Base-by-base conservation (phyloP, 768 basidiomycete species). In the Hygrophoropsis aurantiaca region DNA sequence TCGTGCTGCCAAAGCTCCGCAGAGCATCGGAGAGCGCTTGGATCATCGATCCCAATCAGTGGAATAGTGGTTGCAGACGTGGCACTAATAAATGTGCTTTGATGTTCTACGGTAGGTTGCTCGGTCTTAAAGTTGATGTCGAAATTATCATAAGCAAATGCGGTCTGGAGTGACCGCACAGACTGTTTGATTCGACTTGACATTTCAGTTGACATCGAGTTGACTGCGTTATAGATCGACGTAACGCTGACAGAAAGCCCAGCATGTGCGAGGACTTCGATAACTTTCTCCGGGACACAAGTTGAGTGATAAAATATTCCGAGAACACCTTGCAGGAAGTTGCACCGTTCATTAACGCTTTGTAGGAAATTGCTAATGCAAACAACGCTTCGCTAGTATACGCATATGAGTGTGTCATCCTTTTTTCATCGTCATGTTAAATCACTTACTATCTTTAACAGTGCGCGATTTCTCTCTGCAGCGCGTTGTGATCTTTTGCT, bases 121-220 rank as follows among this genome's bases (percentile, higher is more conserved):
- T 53, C 16, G 10, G 55, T 44, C 35, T 68, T 63, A 6, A 74
- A 46, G 20, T 69, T 56, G 7, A 74, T 58, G 45, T 78, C 72
- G 24, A 75, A 62, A 46, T 78, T 78, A 50, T 78, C 69, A 27
- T 70, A 76, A 5, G 68, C 70, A 57, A 61, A 69, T 4, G 47
- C 40, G 0, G 57, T n/a, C n/a, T n/a, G n/a, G n/a, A n/a, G n/a
- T n/a, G n/a, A n/a, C n/a, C n/a, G n/a, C n/a, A n/a, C n/a, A n/a
- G n/a, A n/a, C n/a, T n/a, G n/a, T n/a, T n/a, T n/a, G n/a, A n/a
- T n/a, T n/a, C n/a, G n/a, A n/a, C n/a, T n/a, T n/a, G n/a, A n/a
- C n/a, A n/a, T n/a, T n/a, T n/a, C n/a, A n/a, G n/a, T n/a, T n/a
- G 58, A 57, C 10, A 65, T 44, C 4, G 39, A 48, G 9, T 18